Evolutionary conservation across 257 asterid species (phyloP).

Genomic region (Solanum microdontum): DNA sequence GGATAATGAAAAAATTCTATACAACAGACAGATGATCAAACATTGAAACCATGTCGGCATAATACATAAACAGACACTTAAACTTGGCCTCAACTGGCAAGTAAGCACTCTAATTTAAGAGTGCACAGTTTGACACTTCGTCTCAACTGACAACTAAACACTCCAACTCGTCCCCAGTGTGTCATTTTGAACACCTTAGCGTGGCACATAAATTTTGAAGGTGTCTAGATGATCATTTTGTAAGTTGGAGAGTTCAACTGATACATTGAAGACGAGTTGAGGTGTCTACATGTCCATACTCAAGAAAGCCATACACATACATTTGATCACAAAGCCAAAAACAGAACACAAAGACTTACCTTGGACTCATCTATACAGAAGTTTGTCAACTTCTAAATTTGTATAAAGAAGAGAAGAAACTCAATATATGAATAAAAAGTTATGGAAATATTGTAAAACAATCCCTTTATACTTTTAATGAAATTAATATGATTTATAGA

Average conservation of each 20-base stretch:
- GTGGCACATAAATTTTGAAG: neutral
- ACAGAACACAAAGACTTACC: neutral
- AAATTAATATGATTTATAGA: neutral
- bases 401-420: neutral
- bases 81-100: too few relatives aligned
- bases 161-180: neutral
- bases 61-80: too few relatives aligned
- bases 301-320: neutral
- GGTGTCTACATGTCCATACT: neutral
- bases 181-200: neutral
- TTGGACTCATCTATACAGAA: neutral
- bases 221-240: neutral
- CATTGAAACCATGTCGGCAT: too few relatives aligned
- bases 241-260: neutral
- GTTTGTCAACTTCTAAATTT: neutral
- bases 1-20: too few relatives aligned
- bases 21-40: too few relatives aligned
- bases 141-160: neutral
- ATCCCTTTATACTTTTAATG: neutral
- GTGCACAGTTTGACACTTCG: neutral
- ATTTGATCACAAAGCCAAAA: neutral
- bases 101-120: too few relatives aligned
- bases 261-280: neutral
- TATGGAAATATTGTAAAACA: neutral
- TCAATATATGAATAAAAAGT: neutral